Percentiles rank a stretch among this genome's conserved stretches.
Evolutionary conservation across 2,329 filamentous ascomycete species (phyloP).

Genomic region (Diplodia corticola): DNA sequence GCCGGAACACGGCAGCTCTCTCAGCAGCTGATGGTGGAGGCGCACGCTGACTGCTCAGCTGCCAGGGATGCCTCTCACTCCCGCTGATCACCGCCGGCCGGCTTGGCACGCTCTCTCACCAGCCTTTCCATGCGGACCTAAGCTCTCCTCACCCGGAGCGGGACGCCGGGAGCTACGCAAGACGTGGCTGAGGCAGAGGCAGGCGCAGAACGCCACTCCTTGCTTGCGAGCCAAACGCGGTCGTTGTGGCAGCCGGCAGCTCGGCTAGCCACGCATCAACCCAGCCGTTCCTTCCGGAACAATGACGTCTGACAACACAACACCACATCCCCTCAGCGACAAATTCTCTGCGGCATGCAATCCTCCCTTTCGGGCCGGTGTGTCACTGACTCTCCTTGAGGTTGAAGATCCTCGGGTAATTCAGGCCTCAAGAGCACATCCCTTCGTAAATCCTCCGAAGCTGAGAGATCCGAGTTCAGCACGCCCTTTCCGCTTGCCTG

Average conservation of each 20-base stretch:
- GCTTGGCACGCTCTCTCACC: background rate
- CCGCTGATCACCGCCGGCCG: background rate
- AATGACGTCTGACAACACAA: background rate
- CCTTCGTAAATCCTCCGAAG: background rate
- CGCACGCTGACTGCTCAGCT: background rate
- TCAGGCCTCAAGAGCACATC: background rate
- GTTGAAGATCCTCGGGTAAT: background rate
- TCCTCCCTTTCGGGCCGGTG: background rate
- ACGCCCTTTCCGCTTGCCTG: conserved; percentile 5
- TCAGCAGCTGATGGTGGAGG: background rate
- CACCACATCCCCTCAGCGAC: background rate
- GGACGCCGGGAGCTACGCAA: background rate
- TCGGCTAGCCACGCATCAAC: background rate
- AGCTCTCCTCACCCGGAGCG: background rate
- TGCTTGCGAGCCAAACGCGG: background rate
- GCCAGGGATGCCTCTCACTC: background rate
- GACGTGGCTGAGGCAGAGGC: background rate
- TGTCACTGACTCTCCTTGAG: background rate
- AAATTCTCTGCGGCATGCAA: background rate
- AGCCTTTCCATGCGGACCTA: background rate
- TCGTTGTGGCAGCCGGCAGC: background rate
- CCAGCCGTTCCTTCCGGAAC: background rate
- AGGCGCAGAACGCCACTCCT: background rate
- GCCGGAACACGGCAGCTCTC: background rate
- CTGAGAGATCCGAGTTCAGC: background rate